These are phyloP conservation scores for Begonia fuchsioides DNA, from an alignment of 306 rosid genomes.

Conservation along the genomic window DNA sequence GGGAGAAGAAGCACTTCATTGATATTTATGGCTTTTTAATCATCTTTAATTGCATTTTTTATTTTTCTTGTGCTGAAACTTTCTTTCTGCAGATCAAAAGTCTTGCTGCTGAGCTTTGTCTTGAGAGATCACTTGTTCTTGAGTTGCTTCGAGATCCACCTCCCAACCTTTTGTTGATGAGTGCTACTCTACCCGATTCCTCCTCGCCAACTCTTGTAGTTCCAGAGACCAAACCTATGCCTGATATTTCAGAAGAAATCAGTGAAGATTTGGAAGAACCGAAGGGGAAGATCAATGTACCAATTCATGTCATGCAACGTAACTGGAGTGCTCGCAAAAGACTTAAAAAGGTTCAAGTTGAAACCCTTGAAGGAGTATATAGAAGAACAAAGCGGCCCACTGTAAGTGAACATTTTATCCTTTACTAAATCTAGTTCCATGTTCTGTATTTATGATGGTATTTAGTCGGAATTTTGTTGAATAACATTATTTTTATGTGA, in stretches of 20 bases:
- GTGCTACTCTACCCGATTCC: slow-evolving; percentile 57
- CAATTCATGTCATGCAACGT: slow-evolving; percentile 58
- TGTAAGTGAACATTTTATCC: slow-evolving; percentile 34
- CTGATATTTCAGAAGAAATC: slow-evolving; percentile 23
- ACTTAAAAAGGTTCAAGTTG: slow-evolving; percentile 56
- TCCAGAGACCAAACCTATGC: slow-evolving; percentile 26
- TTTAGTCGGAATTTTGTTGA: no score
- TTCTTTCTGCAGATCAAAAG: slow-evolving; percentile 46
- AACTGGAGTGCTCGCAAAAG: slow-evolving; percentile 60
- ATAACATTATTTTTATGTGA: no score
- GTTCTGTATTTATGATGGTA: no score
- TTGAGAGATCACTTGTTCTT: slow-evolving; percentile 72
- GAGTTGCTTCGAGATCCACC: slow-evolving; percentile 84
- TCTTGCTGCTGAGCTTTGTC: slow-evolving; percentile 90
- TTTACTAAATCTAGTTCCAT: no score
- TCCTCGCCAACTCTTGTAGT: slow-evolving; percentile 18
- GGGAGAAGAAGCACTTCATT: no score
- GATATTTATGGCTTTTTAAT: not conserved
- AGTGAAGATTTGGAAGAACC: slow-evolving; percentile 5
- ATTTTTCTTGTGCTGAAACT: slow-evolving; percentile 3
- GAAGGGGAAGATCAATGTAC: slow-evolving; percentile 28
- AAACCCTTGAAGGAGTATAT: slow-evolving; percentile 69
- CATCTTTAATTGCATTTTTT: not conserved
- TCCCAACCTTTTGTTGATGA: slow-evolving; percentile 62
- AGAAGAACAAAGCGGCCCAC: slow-evolving; percentile 81